Evolutionary conservation across 1,284 basidiomycete species (phyloP).

Genomic region (Puccinia polysora): DNA sequence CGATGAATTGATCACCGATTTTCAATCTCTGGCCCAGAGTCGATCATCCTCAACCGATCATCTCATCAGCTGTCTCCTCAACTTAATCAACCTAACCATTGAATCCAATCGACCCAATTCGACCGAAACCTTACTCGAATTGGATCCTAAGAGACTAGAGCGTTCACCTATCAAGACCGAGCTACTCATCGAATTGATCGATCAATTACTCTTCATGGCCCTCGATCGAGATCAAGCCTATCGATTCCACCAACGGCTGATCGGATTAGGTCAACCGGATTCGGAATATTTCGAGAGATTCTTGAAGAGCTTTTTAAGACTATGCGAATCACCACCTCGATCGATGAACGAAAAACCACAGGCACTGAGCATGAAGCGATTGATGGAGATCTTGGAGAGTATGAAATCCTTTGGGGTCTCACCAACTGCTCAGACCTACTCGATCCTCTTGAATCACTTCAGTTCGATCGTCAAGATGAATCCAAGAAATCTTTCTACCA

Average conservation of each 20-base stretch:
- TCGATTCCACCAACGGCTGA: constrained; percentile 8
- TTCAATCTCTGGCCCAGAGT: background rate
- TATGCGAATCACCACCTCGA: constrained; percentile 61
- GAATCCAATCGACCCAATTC: background rate
- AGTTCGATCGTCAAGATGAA: constrained; percentile 47
- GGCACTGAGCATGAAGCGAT: constrained; percentile 55
- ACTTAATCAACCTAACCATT: constrained; percentile 3
- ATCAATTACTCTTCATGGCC: background rate
- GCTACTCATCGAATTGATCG: constrained; percentile 1
- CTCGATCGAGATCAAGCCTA: constrained; percentile 14
- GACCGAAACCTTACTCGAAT: background rate
- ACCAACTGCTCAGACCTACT: constrained; percentile 65
- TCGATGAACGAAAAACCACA: constrained; percentile 57
- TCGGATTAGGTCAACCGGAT: constrained; percentile 6
- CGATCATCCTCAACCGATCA: background rate
- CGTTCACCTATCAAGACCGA: background rate
- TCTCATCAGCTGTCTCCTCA: background rate
- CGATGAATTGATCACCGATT: background rate
- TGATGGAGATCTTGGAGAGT: constrained; percentile 69
- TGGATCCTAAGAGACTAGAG: background rate
- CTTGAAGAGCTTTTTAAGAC: constrained; percentile 46
- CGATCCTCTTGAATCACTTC: constrained; percentile 63
- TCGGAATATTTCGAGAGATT: constrained; percentile 36
- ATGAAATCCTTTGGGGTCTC: constrained; percentile 67
- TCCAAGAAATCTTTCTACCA: constrained; percentile 47